Evolutionary conservation across 2,329 filamentous ascomycete species (phyloP).

Genomic region (Fusarium luffae): DNA sequence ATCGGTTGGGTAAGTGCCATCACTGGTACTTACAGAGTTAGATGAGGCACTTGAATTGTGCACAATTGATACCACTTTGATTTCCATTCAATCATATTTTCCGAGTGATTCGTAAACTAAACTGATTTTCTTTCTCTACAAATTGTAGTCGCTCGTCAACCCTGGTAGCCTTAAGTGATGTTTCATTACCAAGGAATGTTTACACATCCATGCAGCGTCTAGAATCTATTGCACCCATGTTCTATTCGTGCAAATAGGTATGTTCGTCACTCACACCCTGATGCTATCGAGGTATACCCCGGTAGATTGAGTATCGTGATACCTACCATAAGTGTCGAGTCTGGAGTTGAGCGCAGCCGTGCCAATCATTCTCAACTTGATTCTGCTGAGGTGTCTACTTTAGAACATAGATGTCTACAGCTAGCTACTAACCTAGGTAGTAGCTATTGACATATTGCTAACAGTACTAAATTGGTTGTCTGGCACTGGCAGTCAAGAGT

Average conservation of each 20-base stretch:
- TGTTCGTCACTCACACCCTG: background rate
- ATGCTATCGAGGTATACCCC: background rate
- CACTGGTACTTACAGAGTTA: conserved; percentile 18
- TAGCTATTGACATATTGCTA: background rate
- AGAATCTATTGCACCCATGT: background rate
- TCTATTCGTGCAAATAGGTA: background rate
- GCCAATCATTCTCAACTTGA: background rate
- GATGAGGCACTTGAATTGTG: conserved; percentile 21
- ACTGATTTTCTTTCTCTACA: background rate
- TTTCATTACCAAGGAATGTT: background rate
- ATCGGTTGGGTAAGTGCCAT: conserved; percentile 2
- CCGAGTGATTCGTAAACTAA: background rate
- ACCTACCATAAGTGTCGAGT: background rate
- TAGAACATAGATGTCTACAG: background rate
- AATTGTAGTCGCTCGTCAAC: background rate
- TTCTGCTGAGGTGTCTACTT: background rate
- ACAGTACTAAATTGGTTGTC: background rate
- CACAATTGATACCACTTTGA: conserved; percentile 46
- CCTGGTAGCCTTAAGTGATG: background rate
- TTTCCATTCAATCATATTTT: background rate
- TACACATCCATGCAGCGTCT: background rate
- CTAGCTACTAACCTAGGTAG: background rate
- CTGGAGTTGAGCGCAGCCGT: background rate
- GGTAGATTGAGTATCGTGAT: background rate
- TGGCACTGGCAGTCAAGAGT: background rate